Percentiles rank a stretch among this genome's conserved stretches.
Evolutionary conservation across 2,329 filamentous ascomycete species (phyloP).

Genomic region (Leptographium wingfieldii): DNA sequence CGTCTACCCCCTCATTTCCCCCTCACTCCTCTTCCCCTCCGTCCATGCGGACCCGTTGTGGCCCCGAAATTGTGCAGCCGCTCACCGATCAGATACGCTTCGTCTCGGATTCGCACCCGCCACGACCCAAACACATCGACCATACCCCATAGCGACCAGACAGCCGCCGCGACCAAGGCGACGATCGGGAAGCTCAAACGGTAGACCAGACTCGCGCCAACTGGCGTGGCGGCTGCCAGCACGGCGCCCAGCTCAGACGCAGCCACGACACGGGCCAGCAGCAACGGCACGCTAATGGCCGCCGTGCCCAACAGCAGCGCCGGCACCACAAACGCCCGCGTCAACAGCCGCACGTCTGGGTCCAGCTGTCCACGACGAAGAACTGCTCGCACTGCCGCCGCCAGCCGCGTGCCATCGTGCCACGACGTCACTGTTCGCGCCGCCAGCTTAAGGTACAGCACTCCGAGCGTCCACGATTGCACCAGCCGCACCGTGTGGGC

Average conservation of each 20-base stretch:
- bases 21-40: not conserved
- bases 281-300: conserved; percentile 53
- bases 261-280: conserved; percentile 40
- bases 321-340: conserved; percentile 76
- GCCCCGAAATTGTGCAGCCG: conserved; percentile 81
- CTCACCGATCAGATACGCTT: conserved; percentile 93
- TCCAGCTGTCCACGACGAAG: conserved; percentile 63
- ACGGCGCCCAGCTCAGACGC: conserved; percentile 15
- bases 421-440: conserved; percentile 55
- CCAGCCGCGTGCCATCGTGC: conserved; percentile 56
- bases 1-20: no score
- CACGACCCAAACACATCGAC: conserved; percentile 56
- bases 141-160: conserved; percentile 37
- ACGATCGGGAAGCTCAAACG: conserved; percentile 58
- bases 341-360: conserved; percentile 68
- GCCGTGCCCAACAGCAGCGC: conserved; percentile 46
- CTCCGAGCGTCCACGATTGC: conserved; percentile 85
- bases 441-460: conserved; percentile 77
- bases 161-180: conserved; percentile 33
- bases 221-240: conserved; percentile 14
- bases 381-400: conserved; percentile 62
- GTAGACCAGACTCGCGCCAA: conserved; percentile 28
- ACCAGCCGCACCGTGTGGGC: conserved; percentile 71
- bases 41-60: not conserved
- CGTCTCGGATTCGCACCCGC: conserved; percentile 75